Evolutionary conservation across 2,329 filamentous ascomycete genomes (phyloP).

Genomic region (Venturia oleaginea): DNA sequence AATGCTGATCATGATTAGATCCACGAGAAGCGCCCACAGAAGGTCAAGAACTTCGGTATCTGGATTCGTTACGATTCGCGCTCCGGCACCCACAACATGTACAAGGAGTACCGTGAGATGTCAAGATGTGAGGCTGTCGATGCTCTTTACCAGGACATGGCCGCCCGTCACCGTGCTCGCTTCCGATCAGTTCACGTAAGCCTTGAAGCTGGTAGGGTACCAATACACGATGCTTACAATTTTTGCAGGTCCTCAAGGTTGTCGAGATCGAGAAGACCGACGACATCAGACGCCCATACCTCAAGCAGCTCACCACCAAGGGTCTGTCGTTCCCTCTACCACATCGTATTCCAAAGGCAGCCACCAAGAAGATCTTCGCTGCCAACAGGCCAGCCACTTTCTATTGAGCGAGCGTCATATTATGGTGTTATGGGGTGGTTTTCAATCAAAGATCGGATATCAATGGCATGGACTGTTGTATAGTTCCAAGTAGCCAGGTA

Average conservation of each 20-base stretch:
- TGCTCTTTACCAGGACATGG: slow-evolving; percentile 98
- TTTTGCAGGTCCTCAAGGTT: slow-evolving; percentile 82
- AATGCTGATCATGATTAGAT: slow-evolving; percentile 49
- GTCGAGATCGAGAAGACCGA: slow-evolving; percentile 92
- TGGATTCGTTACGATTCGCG: slow-evolving; percentile 99
- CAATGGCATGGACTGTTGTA: background rate
- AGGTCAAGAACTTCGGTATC: slow-evolving; percentile 99
- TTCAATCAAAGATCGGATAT: slow-evolving; percentile 6
- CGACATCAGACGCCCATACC: slow-evolving; percentile 96
- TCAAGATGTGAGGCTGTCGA: slow-evolving; percentile 91
- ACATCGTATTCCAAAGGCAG: slow-evolving; percentile 81
- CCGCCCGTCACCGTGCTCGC: slow-evolving; percentile 92
- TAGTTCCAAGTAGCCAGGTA: background rate
- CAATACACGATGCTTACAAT: slow-evolving; percentile 1
- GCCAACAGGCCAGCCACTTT: slow-evolving; percentile 93
- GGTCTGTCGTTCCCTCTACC: slow-evolving; percentile 96
- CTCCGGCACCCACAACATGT: slow-evolving; percentile 99
- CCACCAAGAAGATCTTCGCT: slow-evolving; percentile 84
- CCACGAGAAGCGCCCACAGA: slow-evolving; percentile 95
- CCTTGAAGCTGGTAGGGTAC: background rate
- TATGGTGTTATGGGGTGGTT: slow-evolving; percentile 5
- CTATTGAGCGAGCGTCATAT: slow-evolving; percentile 42
- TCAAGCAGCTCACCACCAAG: slow-evolving; percentile 96
- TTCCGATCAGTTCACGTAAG: slow-evolving; percentile 98
- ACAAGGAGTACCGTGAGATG: slow-evolving; percentile 99